Base-by-base conservation (phyloP, 306 rosid species). In the Prunus armeniaca region DNA sequence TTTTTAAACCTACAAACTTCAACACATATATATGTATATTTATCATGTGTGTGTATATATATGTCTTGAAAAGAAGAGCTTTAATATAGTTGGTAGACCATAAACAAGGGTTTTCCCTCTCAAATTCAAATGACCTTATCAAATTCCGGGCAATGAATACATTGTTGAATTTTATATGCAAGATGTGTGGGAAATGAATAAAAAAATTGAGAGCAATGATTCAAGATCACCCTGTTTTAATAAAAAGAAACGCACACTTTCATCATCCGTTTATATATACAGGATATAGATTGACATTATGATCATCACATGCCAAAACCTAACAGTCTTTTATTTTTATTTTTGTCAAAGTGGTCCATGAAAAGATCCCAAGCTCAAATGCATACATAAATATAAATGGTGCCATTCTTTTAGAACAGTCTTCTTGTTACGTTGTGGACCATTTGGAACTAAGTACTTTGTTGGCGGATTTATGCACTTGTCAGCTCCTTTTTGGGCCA, bases 401-500 rank as follows among this genome's bases (percentile, higher is more conserved):
- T 47, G 51, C 4, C 4, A 47, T 47, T 47, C 12, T 47, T 10
- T 47, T 47, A 47, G 15, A 47, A 47, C 51, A 47, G 15, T 12
- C 15, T 47, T 38, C 43, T 38, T 38, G 43, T 38, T 49, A 49
- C 52, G 52, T 49, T 49, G 52, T 49, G 52, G 52, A 11, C 52
- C 52, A 13, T 49, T 49, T 46, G 46, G 17, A 56, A 56, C 58
- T 12, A 30, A 72, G 76, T 76, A 74, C 66, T 34, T 9, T 61
- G 54, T 63, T 45, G 74, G 79, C 75, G 65, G 65, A 74, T 49
- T 32, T 10, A 38, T 20, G 27, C 49, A 41, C 50, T 56, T 72
- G 15, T 4, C 17, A 56, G 24, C 68, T 62, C 5, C 5, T 27
- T 61, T 61, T 61, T 58, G 64, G 25, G 30, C 32, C 64, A 58